Evolutionary conservation across 2,329 filamentous ascomycete species (phyloP).

Genomic region (Zopfia rhizophila): DNA sequence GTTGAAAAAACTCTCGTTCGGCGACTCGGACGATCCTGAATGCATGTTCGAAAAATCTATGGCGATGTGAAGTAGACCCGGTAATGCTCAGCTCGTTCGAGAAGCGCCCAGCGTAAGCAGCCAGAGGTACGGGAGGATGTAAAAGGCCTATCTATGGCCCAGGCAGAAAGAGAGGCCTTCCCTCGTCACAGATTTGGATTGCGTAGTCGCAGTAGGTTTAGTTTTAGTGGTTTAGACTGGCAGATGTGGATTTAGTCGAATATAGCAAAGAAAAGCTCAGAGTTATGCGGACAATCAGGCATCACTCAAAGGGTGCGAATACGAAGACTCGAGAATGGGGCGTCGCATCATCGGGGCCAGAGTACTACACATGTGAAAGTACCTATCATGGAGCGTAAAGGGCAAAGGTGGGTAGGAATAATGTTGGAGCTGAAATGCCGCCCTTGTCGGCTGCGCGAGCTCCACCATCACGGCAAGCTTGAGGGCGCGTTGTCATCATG

Average conservation of each 20-base stretch:
- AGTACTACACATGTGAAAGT: no score
- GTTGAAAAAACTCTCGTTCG: slow-evolving; percentile 65
- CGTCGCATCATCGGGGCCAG: no score
- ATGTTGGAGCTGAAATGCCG: no score
- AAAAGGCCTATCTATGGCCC: not conserved
- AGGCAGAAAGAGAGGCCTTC: slow-evolving; percentile 1
- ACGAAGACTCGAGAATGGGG: no score
- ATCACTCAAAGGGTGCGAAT: slow-evolving; percentile 7
- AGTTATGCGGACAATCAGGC: slow-evolving; percentile 7
- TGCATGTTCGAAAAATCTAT: slow-evolving; percentile 35
- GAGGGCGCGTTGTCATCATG: slow-evolving; percentile 16
- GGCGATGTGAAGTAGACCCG: slow-evolving; percentile 14
- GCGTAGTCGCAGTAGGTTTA: no score
- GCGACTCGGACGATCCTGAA: slow-evolving; percentile 43
- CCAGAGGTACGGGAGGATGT: slow-evolving; percentile 14
- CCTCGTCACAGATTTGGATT: slow-evolving; percentile 1
- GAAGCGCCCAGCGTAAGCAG: slow-evolving; percentile 32
- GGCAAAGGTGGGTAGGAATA: not conserved
- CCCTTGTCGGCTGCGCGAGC: no score
- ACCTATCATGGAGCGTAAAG: not conserved
- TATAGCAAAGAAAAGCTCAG: slow-evolving; percentile 1
- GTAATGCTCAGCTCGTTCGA: slow-evolving; percentile 10
- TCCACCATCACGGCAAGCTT: no score
- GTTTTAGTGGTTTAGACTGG: no score
- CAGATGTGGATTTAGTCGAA: not conserved